Conservation (phyloP, 345 rosid genomes). For the Eucalyptus shirleyi region DNA sequence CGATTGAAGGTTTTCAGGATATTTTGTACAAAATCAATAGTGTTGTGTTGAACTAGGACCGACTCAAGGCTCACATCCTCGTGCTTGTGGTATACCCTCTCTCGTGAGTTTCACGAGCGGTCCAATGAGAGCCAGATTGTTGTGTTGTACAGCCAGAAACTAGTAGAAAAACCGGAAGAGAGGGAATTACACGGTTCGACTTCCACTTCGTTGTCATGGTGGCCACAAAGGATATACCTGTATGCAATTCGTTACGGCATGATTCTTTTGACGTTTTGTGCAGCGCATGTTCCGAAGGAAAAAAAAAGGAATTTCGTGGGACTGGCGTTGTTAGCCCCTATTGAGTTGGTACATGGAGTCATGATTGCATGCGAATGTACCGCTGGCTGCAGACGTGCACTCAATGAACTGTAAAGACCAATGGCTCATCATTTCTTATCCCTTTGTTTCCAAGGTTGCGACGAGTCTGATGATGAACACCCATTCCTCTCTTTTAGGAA, state of each 20-base stretch:
- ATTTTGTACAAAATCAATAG: background rate
- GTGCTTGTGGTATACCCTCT: background rate
- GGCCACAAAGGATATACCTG: background rate
- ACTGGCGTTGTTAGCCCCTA: background rate
- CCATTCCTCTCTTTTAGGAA: too few relatives aligned
- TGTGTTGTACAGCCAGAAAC: background rate
- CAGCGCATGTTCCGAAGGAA: background rate
- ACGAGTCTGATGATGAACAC: background rate
- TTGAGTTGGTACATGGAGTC: background rate
- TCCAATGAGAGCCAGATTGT: background rate
- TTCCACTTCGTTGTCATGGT: background rate
- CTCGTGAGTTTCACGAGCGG: background rate
- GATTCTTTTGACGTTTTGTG: background rate
- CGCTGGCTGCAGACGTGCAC: background rate
- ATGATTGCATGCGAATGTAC: background rate
- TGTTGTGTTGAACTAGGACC: background rate
- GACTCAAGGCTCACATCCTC: background rate
- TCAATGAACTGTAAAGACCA: background rate
- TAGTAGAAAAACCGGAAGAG: background rate
- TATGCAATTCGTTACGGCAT: background rate
- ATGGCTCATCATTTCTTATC: background rate
- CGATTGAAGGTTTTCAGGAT: background rate
- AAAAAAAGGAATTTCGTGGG: background rate
- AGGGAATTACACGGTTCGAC: background rate
- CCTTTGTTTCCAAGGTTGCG: background rate